Base-by-base conservation (phyloP, 1,284 basidiomycete genomes). In the Cryptococcus jaspeensis region DNA sequence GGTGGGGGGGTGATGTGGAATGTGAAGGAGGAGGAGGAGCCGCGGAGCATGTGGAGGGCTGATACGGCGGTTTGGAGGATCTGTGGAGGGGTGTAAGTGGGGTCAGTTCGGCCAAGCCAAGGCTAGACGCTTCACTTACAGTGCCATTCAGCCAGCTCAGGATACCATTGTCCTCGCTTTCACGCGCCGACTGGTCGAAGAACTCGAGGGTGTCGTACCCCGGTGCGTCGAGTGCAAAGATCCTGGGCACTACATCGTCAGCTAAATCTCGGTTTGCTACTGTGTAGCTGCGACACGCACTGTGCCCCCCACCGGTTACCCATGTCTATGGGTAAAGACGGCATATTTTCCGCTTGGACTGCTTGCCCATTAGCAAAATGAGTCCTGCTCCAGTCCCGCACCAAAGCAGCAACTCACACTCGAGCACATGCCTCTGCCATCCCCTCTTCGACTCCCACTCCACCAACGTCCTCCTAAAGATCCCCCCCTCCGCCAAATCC, bases 131-230 rank as follows among this genome's bases (percentile, higher is more conserved):
- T 5, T 25, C 12, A 62, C 69, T 65, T 37, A 73, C 70, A 3
- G 70, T 67, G 15, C 71, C 69, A 6, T 65, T 74, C 15, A 75
- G 43, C 72, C 72, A 75, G 51, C 65, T 65, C 2, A 74, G 50
- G 3, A 77, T 53, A 13, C 70, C 70, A 42, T 59, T 42, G 58
- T 74, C 71, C 39, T 70, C 71, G 1, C 70, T 57, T 20, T 64
- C 47, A 12, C 56, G 35, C 5, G 65, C 54, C 2, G 61, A 61
- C 49, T 69, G 65, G 49, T 74, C 71, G 44, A 59, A 69, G 50
- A 70, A 76, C 25, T 69, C 66, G 12, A 75, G 56, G 1, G 74
- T 75, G 15, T 71, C 65, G 53, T 64, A 75, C 1, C 72, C 75
- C 9, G 64, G 60, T 6, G 73, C 69, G 12, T 63, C 62, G 5